Evolutionary conservation across 352 stramenopile genomes (phyloP).

Genomic region (Pseudoperonospora humuli): DNA sequence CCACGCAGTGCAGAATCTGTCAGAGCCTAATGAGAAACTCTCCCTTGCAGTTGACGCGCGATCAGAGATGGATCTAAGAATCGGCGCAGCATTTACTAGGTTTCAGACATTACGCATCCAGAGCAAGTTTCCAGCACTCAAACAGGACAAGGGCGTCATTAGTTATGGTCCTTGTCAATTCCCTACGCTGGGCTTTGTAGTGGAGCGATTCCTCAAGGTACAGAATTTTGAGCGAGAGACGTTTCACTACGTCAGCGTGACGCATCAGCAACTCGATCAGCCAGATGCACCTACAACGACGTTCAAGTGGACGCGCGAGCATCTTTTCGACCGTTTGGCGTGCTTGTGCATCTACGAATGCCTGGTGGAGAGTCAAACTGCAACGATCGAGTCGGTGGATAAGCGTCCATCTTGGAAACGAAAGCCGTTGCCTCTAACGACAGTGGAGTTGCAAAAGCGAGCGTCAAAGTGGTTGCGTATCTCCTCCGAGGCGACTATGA

Average conservation of each 20-base stretch:
- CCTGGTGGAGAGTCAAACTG: conserved; percentile 55
- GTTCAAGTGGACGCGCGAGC: conserved; percentile 94
- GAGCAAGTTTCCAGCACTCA: conserved; percentile 59
- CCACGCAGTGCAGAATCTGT: conserved; percentile 79
- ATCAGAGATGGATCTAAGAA: conserved; percentile 92
- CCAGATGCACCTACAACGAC: conserved; percentile 53
- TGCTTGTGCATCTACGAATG: conserved; percentile 90
- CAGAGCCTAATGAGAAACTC: conserved; percentile 68
- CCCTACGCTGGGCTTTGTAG: conserved; percentile 96
- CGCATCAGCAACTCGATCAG: conserved; percentile 43
- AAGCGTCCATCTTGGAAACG: conserved; percentile 88
- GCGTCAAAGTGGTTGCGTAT: conserved; percentile 94
- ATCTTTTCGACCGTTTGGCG: conserved; percentile 93
- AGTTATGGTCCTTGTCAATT: conserved; percentile 99
- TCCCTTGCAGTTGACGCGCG: conserved; percentile 85
- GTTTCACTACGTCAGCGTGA: conserved; percentile 95
- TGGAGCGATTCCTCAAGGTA: conserved; percentile 90
- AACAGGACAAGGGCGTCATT: conserved; percentile 85
- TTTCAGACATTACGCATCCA: conserved; percentile 94
- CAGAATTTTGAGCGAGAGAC: conserved; percentile 95
- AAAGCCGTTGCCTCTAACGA: conserved; percentile 95
- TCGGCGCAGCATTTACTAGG: conserved; percentile 91
- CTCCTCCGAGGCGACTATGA: conserved; percentile 95
- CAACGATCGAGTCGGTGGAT: conserved; percentile 57
- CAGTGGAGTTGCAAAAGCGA: conserved; percentile 98